Evolutionary conservation across 768 basidiomycete genomes (phyloP).

Genomic region (Pleurotus giganteus): DNA sequence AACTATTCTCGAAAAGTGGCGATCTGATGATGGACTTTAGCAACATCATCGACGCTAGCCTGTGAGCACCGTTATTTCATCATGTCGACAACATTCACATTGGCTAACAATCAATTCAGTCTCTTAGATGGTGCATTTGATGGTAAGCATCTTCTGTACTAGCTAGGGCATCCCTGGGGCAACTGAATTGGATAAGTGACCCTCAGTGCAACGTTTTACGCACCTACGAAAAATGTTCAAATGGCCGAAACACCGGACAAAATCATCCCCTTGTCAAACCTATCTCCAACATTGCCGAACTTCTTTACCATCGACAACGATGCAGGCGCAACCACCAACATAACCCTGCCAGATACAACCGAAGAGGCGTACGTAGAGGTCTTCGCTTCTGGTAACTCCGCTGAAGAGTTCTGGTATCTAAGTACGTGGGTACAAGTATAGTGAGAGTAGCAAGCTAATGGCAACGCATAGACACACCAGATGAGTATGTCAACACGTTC

Average conservation of each 20-base stretch:
- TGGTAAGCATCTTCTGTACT: conserved; percentile 14
- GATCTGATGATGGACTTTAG: conserved; percentile 59
- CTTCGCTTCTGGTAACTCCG: conserved; percentile 55
- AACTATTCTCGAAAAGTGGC: conserved; percentile 53
- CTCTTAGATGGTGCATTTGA: conserved; percentile 27
- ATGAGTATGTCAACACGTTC: conserved; percentile 45
- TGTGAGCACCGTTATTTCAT: conserved; percentile 29
- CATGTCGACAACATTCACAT: neutral
- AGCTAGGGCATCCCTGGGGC: neutral
- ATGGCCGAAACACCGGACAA: conserved; percentile 45
- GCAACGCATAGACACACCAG: conserved; percentile 42
- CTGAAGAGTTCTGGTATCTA: conserved; percentile 62
- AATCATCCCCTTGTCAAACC: conserved; percentile 58
- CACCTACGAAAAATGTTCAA: conserved; percentile 42
- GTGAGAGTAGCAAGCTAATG: conserved; percentile 17
- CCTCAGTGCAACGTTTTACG: conserved; percentile 56
- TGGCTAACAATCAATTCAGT: conserved; percentile 11
- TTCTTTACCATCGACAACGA: conserved; percentile 26
- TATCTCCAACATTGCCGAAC: conserved; percentile 46
- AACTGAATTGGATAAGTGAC: conserved; percentile 31
- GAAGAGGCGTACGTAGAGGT: conserved; percentile 57
- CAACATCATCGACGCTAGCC: conserved; percentile 44
- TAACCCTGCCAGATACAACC: conserved; percentile 52
- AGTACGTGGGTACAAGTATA: conserved; percentile 26
- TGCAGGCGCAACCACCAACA: conserved; percentile 31